Conservation (phyloP, 805 yeast genomes). For the Suhomyces prunicola region DNA sequence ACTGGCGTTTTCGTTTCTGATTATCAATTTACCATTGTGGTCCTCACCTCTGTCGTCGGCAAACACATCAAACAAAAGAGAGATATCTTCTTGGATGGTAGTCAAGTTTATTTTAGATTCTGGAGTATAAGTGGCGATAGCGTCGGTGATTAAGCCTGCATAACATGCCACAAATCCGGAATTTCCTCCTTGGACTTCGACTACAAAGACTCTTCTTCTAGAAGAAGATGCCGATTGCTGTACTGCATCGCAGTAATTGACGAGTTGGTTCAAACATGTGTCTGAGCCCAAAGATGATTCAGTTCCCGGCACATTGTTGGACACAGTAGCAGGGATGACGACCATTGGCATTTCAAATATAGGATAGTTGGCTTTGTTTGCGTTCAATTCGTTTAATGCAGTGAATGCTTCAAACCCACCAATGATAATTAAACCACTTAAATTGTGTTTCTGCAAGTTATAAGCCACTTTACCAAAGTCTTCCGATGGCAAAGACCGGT, state of each 20-base stretch:
- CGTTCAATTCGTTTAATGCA: conserved; percentile 65
- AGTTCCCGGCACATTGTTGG: conserved; percentile 80
- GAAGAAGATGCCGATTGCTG: conserved; percentile 78
- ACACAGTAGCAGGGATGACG: conserved; percentile 74
- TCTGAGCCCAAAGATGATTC: conserved; percentile 76
- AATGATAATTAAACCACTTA: conserved; percentile 69
- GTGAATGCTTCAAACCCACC: conserved; percentile 83
- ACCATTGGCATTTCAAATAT: conserved; percentile 76
- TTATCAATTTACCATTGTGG: conserved; percentile 65
- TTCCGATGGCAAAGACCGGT: conserved; percentile 64
- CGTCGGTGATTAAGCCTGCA: conserved; percentile 67
- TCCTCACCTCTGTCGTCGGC: conserved; percentile 61
- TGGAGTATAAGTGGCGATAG: conserved; percentile 73
- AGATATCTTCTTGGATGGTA: conserved; percentile 64
- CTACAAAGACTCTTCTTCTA: conserved; percentile 74
- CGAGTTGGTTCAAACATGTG: conserved; percentile 68
- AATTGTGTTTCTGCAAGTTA: conserved; percentile 62
- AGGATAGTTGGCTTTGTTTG: conserved; percentile 59
- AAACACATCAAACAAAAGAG: conserved; percentile 56
- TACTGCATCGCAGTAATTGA: conserved; percentile 73
- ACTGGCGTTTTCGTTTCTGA: conserved; percentile 66
- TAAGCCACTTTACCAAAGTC: conserved; percentile 72
- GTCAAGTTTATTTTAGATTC: conserved; percentile 62
- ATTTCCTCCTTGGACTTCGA: conserved; percentile 84
- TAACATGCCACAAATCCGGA: conserved; percentile 75